Evolutionary conservation across 139 green algal genomes (phyloP).

Genomic region (Chlamydomonas sp.): DNA sequence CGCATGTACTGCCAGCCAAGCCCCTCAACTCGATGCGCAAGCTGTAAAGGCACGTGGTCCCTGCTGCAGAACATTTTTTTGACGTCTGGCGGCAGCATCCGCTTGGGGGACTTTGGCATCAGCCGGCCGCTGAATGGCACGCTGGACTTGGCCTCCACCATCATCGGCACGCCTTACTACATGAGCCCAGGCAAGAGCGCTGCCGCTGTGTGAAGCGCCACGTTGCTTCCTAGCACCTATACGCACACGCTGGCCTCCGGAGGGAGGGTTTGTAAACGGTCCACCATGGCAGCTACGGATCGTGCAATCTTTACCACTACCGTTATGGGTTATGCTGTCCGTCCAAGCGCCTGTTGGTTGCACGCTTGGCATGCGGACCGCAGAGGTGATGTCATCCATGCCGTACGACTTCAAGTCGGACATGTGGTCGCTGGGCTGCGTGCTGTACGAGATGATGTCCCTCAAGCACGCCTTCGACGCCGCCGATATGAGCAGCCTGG

Average conservation of each 20-base stretch:
- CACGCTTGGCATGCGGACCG: no score
- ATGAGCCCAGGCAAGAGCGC: slow-evolving; percentile 51
- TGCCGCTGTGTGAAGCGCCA: not conserved
- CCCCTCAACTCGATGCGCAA: no score
- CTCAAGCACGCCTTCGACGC: slow-evolving; percentile 68
- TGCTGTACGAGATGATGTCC: slow-evolving; percentile 73
- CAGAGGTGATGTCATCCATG: slow-evolving; percentile 46
- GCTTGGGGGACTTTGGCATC: slow-evolving; percentile 75
- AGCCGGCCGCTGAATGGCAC: slow-evolving; percentile 46
- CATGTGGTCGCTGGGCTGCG: slow-evolving; percentile 70
- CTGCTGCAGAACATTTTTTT: slow-evolving; percentile 47
- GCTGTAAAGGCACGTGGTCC: no score
- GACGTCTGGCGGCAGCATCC: slow-evolving; percentile 52
- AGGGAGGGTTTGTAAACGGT: no score
- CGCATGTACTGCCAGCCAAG: no score
- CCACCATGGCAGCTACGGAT: no score
- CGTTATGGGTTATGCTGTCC: no score
- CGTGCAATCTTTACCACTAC: no score
- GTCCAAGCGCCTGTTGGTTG: no score
- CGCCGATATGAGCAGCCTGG: slow-evolving; percentile 56
- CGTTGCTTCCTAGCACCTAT: no score
- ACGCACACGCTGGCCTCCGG: no score
- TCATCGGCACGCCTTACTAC: slow-evolving; percentile 76
- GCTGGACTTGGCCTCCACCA: slow-evolving; percentile 61
- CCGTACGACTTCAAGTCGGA: slow-evolving; percentile 74